Conservation (phyloP, 2,329 filamentous ascomycete species). For the Botrytis pseudocinerea region DNA sequence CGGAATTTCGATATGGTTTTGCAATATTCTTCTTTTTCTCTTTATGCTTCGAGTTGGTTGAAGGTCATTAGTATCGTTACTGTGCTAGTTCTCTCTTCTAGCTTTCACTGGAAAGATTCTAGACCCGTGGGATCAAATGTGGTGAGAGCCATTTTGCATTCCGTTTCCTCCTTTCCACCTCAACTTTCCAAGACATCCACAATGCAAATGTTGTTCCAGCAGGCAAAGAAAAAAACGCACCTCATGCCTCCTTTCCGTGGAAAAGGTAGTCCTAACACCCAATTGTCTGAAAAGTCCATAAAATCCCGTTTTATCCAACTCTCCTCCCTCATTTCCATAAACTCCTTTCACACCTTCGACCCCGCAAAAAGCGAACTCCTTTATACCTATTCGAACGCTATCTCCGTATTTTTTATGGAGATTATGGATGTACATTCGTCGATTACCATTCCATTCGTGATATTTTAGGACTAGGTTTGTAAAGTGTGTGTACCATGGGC, state of each 20-base stretch:
- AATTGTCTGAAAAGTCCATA: slow-evolving; percentile 62
- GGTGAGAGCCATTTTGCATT: not conserved
- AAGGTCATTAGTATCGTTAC: not conserved
- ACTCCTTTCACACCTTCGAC: slow-evolving; percentile 60
- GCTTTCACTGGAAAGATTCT: not conserved
- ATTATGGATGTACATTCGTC: slow-evolving; percentile 56
- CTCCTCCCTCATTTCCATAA: slow-evolving; percentile 46
- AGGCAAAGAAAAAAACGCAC: slow-evolving; percentile 26
- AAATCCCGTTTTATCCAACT: slow-evolving; percentile 60
- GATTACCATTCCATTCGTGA: slow-evolving; percentile 54
- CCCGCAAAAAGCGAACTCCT: slow-evolving; percentile 61
- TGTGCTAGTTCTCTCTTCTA: not conserved
- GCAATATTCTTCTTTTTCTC: slow-evolving; percentile 63
- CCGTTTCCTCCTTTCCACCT: too few species aligned
- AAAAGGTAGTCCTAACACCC: slow-evolving; percentile 43
- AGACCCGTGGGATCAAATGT: not conserved
- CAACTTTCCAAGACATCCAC: too few species aligned
- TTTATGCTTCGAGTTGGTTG: slow-evolving; percentile 51
- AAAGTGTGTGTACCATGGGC: slow-evolving; percentile 32
- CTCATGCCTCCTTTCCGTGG: slow-evolving; percentile 38
- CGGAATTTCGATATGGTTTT: slow-evolving; percentile 68
- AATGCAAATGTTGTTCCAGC: not conserved
- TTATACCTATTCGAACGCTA: slow-evolving; percentile 57
- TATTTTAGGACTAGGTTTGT: slow-evolving; percentile 32
- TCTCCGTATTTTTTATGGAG: slow-evolving; percentile 58